Evolutionary conservation across 345 rosid genomes (phyloP).

Genomic region (Melaleuca quinquenervia): DNA sequence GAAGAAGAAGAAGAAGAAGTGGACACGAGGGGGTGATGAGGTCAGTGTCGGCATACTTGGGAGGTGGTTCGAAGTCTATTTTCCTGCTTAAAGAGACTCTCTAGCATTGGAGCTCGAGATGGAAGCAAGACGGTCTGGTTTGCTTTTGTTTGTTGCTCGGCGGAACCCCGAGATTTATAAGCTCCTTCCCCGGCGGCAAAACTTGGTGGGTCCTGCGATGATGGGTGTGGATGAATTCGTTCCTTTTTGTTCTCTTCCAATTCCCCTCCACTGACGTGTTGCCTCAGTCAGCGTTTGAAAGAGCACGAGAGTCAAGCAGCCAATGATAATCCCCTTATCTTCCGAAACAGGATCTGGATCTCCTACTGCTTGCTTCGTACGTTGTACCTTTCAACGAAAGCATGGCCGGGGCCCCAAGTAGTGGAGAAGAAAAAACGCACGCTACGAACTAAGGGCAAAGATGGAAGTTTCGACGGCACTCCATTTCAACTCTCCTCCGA

Average conservation of each 20-base stretch:
- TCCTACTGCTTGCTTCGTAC: too few species aligned
- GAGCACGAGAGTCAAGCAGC: too few species aligned
- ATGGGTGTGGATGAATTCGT: too few species aligned
- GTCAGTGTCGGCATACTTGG: not conserved
- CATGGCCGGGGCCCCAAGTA: not conserved
- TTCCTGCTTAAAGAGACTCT: not conserved
- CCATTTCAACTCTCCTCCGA: not conserved
- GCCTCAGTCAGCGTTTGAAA: too few species aligned
- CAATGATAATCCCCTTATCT: too few species aligned
- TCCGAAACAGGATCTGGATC: too few species aligned
- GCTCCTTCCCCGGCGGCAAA: too few species aligned
- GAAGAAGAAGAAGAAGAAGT: not conserved
- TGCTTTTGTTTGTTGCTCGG: not conserved
- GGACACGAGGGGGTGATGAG: not conserved
- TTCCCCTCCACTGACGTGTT: too few species aligned
- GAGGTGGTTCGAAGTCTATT: not conserved
- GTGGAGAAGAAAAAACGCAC: not conserved
- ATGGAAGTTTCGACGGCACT: not conserved
- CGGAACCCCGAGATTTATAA: too few species aligned
- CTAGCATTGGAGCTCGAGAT: not conserved
- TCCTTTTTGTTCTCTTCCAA: too few species aligned
- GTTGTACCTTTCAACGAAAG: not conserved
- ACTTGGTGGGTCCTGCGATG: too few species aligned
- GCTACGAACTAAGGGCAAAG: not conserved
- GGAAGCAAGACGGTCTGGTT: rapidly evolving